Evolutionary conservation across 306 rosid species (phyloP).

Genomic region (Prunus salicina): DNA sequence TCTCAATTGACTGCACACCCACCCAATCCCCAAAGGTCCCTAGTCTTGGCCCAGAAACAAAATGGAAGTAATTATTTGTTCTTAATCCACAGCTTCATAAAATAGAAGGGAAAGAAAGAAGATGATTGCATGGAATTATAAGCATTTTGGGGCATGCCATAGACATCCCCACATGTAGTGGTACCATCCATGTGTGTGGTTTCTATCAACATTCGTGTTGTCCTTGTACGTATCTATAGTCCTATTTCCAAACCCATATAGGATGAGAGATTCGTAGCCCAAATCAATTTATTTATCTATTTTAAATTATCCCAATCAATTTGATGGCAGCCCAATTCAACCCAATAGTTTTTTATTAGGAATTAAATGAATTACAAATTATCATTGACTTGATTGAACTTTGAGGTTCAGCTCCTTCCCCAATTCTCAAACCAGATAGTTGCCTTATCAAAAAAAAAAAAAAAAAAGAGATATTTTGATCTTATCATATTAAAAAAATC

Average conservation of each 20-base stretch:
- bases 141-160: neutral
- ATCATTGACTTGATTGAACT: too few relatives aligned
- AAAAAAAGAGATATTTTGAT: too few relatives aligned
- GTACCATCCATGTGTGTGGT: neutral
- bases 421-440: too few relatives aligned
- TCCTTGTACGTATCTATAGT: neutral
- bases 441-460: too few relatives aligned
- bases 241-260: neutral
- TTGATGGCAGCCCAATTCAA: too few relatives aligned
- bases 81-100: neutral
- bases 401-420: too few relatives aligned
- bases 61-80: neutral
- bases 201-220: neutral
- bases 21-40: neutral
- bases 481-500: neutral
- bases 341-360: too few relatives aligned
- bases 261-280: neutral
- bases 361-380: too few relatives aligned
- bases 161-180: neutral
- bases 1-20: neutral
- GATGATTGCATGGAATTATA: neutral
- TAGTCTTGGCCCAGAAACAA: neutral
- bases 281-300: too few relatives aligned
- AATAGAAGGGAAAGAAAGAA: neutral
- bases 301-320: too few relatives aligned